Percentiles rank a stretch among this genome's conserved stretches.
phyloP scores from a whole-genome alignment of 169 alveolate species.

The Cryptosporidium meleagridis region DNA sequence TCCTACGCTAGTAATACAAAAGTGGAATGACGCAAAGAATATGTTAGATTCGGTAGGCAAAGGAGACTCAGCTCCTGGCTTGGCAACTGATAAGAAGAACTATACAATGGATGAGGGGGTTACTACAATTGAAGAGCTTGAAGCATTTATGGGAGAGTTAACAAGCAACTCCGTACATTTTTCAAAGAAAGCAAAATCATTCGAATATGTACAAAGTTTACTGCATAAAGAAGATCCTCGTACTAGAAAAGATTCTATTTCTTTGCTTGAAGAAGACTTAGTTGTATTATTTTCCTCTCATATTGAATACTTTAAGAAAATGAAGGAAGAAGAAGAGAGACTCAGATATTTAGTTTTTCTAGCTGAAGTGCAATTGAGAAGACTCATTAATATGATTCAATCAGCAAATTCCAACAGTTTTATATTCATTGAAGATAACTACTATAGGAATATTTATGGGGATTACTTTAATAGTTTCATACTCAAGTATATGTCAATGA shows the following conservation, averaged over 20 bases:
- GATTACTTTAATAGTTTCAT: neutral
- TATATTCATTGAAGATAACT: neutral
- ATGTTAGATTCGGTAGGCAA: neutral
- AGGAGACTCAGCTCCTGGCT: neutral
- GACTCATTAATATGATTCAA: slow-evolving; percentile 26
- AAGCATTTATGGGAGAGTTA: slow-evolving; percentile 9
- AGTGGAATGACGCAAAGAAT: slow-evolving; percentile 27
- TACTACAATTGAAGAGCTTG: slow-evolving; percentile 53
- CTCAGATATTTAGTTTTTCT: slow-evolving; percentile 25
- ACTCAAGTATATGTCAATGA: slow-evolving; percentile 18
- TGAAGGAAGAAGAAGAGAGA: slow-evolving; percentile 58
- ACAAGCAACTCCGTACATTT: slow-evolving; percentile 11
- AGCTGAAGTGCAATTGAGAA: slow-evolving; percentile 47
- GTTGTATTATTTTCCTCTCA: slow-evolving; percentile 30
- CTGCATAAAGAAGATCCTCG: slow-evolving; percentile 51
- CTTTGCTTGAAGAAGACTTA: slow-evolving; percentile 37
- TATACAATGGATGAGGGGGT: slow-evolving; percentile 23
- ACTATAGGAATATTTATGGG: neutral
- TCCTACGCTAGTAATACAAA: slow-evolving; percentile 37
- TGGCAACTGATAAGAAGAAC: neutral
- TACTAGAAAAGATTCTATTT: slow-evolving; percentile 26
- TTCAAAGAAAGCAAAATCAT: slow-evolving; percentile 20
- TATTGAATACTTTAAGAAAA: slow-evolving; percentile 15
- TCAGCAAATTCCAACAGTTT: neutral
- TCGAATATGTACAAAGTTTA: slow-evolving; percentile 37